Base-by-base conservation (phyloP, 1,284 basidiomycete genomes). In the Butyriboletus appendiculatus region DNA sequence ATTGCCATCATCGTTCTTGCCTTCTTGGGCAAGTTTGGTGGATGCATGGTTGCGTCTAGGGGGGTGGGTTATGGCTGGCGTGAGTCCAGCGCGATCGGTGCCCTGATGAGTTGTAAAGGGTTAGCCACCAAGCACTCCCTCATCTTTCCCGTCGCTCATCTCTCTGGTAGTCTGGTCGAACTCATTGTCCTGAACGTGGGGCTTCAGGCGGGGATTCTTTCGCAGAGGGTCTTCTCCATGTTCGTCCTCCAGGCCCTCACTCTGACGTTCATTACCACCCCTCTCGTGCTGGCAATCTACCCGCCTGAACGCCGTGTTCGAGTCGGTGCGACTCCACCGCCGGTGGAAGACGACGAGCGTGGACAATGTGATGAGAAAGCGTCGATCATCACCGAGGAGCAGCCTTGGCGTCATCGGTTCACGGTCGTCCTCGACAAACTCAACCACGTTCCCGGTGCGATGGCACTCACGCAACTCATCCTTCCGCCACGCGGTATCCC, bases 181-280 rank as follows among this genome's bases (percentile, higher is more conserved):
- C 81, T 97, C 34, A 97, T 98, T 63, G 96, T 98, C 10, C 84
- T 98, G 62, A 98, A 99, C 68, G 90, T 98, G 59, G 96, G 96
- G 40, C 79, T 96, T 1, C 75, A 80, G 6, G 95, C 94, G 0
- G 81, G 82, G 0, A 96, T 98, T 59, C 79, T 99, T 42, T 85
- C 90, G 32, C 79, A 73, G 75, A 75, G 75, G 34, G 84, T 90
- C 3, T 90, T 90, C 63, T 87, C 87, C 5, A 97, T 97, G 93
- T 96, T 98, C 63, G 91, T 96, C 32, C 76, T 97, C 33, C 92
- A 93, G 72, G 95, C 95, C 0, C 73, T 98, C 41, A 70, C 88
- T 16, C 77, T 96, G 38, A 97, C 94, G 0, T 91, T 92, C 71
- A 79, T 93, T 73, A 97, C 94, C 0, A 96, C 93, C 0, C 94